Evolutionary conservation across 306 rosid genomes (phyloP), one percentile per base, ranked within the genome.

Genomic region (apple (Malus domestica)): DNA sequence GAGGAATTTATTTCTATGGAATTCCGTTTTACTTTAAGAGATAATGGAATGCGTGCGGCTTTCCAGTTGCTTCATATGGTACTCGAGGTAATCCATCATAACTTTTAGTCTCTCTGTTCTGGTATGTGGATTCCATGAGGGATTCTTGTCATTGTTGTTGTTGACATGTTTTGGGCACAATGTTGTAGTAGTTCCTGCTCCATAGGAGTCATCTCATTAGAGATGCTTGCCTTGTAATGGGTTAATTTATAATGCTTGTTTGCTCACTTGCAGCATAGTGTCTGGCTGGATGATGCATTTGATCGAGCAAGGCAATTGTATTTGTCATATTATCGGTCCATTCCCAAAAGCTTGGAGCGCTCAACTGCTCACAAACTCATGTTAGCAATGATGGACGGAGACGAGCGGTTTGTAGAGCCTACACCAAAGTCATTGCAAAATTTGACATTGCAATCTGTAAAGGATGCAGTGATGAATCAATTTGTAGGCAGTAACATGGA

Each of bases 1-100:
- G 99, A 95, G 86, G 99, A 95, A 85, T 95, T 95, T 80, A 92
- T 95, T 80, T 83, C 96, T 65, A 92, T 95, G 99, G 99, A 95
- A 87, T 95, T 95, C 66, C 99, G 99, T 81, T 95, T 95, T 86
- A 95, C 97, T 70, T 83, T 95, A 77, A 86, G 98, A 86, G 97
- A 95, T 80, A 83, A 92, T 79, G 97, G 97, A 71, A 95, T 95
- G 99, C 92, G 93, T 63, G 98, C 99, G 4, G 99, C 99, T 83
- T 95, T 95, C 83, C 99, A 95, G 82, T 85, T 95, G 83, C 97
- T 95, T 83, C 99, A 95, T 81, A 95, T 95, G 99, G 99, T 95
- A 30, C 92, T 95, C 65, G 99, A 95, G 99, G 97, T 92, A 87
- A 70, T 9, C 25, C 49, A 77, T 30, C 13, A 5, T 30, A 71